A percentile compares a stretch with the other conserved stretches of the same genome.
phyloP scores from a whole-genome alignment of 306 rosid genomes.

The Corylus heterophylla region DNA sequence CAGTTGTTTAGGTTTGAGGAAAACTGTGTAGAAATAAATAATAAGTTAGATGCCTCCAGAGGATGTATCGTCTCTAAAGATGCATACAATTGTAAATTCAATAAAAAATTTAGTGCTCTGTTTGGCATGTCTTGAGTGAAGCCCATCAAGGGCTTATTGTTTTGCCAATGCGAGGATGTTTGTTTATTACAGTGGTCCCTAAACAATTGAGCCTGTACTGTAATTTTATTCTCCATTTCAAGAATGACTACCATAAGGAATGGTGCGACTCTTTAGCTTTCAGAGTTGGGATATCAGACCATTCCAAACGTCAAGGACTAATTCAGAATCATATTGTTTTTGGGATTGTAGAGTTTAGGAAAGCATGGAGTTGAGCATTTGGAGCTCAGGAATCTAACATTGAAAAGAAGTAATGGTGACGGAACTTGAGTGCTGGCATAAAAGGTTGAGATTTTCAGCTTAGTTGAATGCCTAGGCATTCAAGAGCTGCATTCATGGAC shows the following conservation, averaged over 20 bases:
- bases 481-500: background rate
- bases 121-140: background rate
- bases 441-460: background rate
- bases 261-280: background rate
- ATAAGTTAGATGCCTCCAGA: background rate
- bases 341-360: background rate
- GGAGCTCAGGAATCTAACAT: background rate
- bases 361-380: background rate
- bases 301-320: background rate
- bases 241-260: background rate
- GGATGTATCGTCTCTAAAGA: background rate
- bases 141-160: background rate
- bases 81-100: background rate
- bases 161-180: background rate
- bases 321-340: background rate
- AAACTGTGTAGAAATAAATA: background rate
- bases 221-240: background rate
- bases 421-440: background rate
- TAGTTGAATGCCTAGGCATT: background rate
- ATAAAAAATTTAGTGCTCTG: background rate
- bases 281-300: background rate
- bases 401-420: background rate
- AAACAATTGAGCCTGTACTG: background rate
- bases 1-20: background rate
- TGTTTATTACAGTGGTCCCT: background rate